A percentile compares a stretch with the other conserved stretches of the same genome.
Conservation (phyloP, 1,284 basidiomycete genomes). For the Gomphus sp. region DNA sequence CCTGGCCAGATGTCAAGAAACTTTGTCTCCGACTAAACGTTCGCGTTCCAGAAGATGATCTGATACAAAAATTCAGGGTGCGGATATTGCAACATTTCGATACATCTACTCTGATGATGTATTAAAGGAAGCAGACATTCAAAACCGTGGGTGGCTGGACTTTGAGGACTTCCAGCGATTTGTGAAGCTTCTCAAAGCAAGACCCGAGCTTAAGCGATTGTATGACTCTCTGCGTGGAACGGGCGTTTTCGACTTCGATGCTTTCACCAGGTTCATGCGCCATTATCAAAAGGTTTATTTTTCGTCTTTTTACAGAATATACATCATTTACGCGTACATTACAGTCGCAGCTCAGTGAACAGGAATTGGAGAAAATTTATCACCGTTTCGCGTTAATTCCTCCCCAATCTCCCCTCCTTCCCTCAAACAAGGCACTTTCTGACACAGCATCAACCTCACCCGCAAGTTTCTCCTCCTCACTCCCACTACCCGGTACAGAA, state of each 20-base stretch:
- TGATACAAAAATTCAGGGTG: conserved; percentile 61
- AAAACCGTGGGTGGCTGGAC: conserved; percentile 63
- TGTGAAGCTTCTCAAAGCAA: conserved; percentile 75
- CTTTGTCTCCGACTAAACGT: conserved; percentile 75
- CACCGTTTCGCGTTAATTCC: conserved; percentile 34
- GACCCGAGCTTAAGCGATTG: conserved; percentile 71
- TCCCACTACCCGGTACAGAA: conserved; percentile 11
- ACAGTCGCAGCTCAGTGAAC: conserved; percentile 37
- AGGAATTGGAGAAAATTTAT: conserved; percentile 47
- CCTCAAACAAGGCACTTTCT: neutral
- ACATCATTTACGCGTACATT: neutral
- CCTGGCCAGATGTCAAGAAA: conserved; percentile 65
- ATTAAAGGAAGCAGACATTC: conserved; percentile 58
- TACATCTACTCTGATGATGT: neutral
- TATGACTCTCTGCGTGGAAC: conserved; percentile 44
- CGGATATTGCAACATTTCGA: conserved; percentile 7
- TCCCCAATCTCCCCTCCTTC: conserved; percentile 6
- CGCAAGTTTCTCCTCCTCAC: neutral
- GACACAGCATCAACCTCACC: neutral
- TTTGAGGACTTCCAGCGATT: conserved; percentile 81
- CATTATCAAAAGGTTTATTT: conserved; percentile 51
- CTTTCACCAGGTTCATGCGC: conserved; percentile 62
- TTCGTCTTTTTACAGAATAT: conserved; percentile 3
- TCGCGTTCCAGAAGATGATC: conserved; percentile 51
- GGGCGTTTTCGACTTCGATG: conserved; percentile 39